Evolutionary conservation across 2,329 filamentous ascomycete species (phyloP).

Genomic region (Aspergillus proliferans): DNA sequence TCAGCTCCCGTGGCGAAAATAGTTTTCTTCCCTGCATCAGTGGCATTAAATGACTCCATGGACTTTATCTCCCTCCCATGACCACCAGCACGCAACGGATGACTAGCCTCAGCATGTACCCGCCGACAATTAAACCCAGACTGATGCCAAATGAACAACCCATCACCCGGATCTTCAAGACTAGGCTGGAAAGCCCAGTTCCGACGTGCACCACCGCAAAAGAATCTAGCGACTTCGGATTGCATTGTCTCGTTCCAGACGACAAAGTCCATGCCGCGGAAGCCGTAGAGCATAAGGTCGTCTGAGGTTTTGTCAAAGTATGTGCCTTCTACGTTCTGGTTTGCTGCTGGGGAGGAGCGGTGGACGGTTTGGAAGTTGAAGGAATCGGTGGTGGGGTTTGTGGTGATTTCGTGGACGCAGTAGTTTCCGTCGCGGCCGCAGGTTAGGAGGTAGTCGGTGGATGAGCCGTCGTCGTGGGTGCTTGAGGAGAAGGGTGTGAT

Average conservation of each 20-base stretch:
- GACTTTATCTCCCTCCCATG: slow-evolving; percentile 84
- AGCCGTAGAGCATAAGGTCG: slow-evolving; percentile 70
- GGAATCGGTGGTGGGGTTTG: slow-evolving; percentile 19
- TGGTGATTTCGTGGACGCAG: slow-evolving; percentile 51
- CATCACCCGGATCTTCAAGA: slow-evolving; percentile 25
- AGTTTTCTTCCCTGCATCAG: slow-evolving; percentile 3
- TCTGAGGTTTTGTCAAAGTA: slow-evolving; percentile 48
- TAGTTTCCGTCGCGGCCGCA: slow-evolving; percentile 73
- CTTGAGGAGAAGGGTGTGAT: slow-evolving; percentile 37
- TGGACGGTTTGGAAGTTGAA: slow-evolving; percentile 52
- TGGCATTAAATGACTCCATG: slow-evolving; percentile 41
- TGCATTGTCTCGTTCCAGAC: slow-evolving; percentile 71
- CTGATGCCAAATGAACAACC: slow-evolving; percentile 69
- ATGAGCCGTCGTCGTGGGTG: slow-evolving; percentile 9
- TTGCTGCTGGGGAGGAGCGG: slow-evolving; percentile 63
- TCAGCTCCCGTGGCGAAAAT: slow-evolving; percentile 64
- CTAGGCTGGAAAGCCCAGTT: slow-evolving; percentile 57
- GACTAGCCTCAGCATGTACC: slow-evolving; percentile 37
- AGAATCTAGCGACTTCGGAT: slow-evolving; percentile 62
- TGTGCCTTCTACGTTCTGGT: slow-evolving; percentile 68
- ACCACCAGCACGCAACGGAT: slow-evolving; percentile 58
- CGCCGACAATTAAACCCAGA: slow-evolving; percentile 50
- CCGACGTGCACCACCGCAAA: slow-evolving; percentile 80
- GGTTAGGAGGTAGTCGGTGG: slow-evolving; percentile 50
- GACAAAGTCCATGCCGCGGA: slow-evolving; percentile 71